These are phyloP conservation scores for Clavispora santaluciae DNA, from an alignment of 805 yeast genomes.

Conservation along the genomic window DNA sequence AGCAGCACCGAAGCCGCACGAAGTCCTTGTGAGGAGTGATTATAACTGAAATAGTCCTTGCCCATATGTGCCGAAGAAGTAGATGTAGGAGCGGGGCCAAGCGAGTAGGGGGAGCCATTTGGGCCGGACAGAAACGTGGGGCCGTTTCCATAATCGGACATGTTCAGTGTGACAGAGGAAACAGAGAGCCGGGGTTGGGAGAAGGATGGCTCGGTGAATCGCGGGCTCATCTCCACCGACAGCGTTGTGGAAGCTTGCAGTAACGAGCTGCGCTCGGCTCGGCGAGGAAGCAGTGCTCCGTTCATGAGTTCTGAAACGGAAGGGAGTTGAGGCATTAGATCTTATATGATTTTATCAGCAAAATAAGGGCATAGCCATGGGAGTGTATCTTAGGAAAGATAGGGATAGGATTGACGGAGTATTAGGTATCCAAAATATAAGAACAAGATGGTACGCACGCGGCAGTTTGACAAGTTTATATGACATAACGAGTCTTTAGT, in stretches of 20 bases:
- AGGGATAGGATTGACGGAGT: too few species aligned
- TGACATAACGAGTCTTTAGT: neutral
- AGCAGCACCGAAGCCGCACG: neutral
- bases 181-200: neutral
- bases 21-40: neutral
- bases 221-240: neutral
- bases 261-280: neutral
- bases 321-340: conserved; percentile 15
- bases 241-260: neutral
- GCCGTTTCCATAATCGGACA: neutral
- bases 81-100: neutral
- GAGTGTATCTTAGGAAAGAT: neutral
- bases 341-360: neutral
- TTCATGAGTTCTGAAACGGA: conserved; percentile 17
- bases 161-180: neutral
- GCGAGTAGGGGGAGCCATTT: neutral
- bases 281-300: conserved; percentile 12
- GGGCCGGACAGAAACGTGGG: neutral
- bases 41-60: neutral
- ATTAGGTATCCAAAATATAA: too few species aligned
- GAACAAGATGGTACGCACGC: too few species aligned
- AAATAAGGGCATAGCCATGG: neutral
- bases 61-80: neutral
- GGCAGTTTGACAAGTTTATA: neutral
- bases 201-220: neutral